Percentiles rank a stretch among this genome's conserved stretches.
phyloP scores from a whole-genome alignment of 2,329 filamentous ascomycete genomes.

The Ophiocordyceps sinensis region DNA sequence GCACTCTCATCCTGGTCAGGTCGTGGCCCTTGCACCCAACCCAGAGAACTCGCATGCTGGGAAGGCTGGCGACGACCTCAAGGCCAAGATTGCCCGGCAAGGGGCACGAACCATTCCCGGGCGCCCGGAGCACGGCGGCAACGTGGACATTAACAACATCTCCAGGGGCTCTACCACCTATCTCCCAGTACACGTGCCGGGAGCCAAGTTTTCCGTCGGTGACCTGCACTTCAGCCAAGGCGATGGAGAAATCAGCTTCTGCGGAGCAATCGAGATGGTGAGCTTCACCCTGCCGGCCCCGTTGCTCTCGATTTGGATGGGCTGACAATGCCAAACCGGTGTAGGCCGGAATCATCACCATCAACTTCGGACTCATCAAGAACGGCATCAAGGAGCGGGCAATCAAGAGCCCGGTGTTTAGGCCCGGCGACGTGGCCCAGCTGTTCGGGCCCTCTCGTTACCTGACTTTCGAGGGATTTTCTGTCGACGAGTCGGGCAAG shows the following conservation, averaged over 20 bases:
- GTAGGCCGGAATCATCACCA: constrained; percentile 64
- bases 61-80: constrained; percentile 39
- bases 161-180: constrained; percentile 70
- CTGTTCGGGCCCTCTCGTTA: constrained; percentile 65
- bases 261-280: constrained; percentile 78
- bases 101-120: constrained; percentile 78
- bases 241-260: constrained; percentile 83
- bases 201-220: constrained; percentile 81
- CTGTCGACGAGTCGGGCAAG: constrained; percentile 74
- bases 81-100: constrained; percentile 55
- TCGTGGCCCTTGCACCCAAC: constrained; percentile 64
- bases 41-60: constrained; percentile 62
- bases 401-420: constrained; percentile 73
- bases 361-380: constrained; percentile 83
- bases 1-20: constrained; percentile 46
- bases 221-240: constrained; percentile 74
- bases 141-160: constrained; percentile 85
- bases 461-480: constrained; percentile 53
- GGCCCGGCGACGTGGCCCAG: constrained; percentile 76
- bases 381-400: constrained; percentile 58
- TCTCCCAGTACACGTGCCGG: constrained; percentile 71
- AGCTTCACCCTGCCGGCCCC: background rate
- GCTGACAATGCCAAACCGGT: no score
- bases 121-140: constrained; percentile 75
- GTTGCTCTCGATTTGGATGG: no score